Evolutionary conservation across 2,329 filamentous ascomycete genomes (phyloP), one percentile per base, ranked within the genome.

Genomic region (Colletotrichum abscissum): DNA sequence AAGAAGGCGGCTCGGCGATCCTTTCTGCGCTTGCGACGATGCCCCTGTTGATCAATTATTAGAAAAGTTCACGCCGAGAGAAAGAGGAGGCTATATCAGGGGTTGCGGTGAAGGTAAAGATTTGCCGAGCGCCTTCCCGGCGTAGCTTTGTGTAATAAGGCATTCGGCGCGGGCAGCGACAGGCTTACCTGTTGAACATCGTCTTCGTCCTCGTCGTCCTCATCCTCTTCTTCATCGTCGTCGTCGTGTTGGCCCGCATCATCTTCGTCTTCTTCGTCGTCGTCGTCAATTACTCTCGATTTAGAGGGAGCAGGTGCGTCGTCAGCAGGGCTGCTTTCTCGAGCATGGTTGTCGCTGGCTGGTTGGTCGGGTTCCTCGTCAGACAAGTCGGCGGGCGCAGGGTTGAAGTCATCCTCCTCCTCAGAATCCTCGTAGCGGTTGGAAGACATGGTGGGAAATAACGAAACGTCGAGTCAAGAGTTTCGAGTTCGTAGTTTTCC

Each of bases 351-450:
- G 0, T 88, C 85, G n/a, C 55, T 74, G 19, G 83, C 82, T 6
- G 84, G 83, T 4, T 84, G 84, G 46, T 81, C 83, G 26, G 86
- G 88, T 73, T 95, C 93, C 63, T 91, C 92, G 76, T 96, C 94
- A 3, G 94, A 97, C 42, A 90, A 79, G 72, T 94, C 90, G 73
- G 90, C 92, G 24, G 93, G 92, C 62, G 89, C 91, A 63, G 95
- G 95, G 82, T 98, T 97, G 88, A 98, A 98, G 81, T 96, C 93
- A 74, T 94, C 92, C 78, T 97, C 95, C 63, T 97, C 94, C 69
- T 94, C 93, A 73, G 90, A 92, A 74, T 92, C 90, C 78, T 90
- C 87, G 79, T 86, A 88, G 74, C 86, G 85, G 74, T 85, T 82
- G 54, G 84, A 83, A 74, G 86, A 83, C 87, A 90, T 89, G 71